Evolutionary conservation across 2,329 filamentous ascomycete species (phyloP).

Genomic region (Paracoccidioides brasiliensis): DNA sequence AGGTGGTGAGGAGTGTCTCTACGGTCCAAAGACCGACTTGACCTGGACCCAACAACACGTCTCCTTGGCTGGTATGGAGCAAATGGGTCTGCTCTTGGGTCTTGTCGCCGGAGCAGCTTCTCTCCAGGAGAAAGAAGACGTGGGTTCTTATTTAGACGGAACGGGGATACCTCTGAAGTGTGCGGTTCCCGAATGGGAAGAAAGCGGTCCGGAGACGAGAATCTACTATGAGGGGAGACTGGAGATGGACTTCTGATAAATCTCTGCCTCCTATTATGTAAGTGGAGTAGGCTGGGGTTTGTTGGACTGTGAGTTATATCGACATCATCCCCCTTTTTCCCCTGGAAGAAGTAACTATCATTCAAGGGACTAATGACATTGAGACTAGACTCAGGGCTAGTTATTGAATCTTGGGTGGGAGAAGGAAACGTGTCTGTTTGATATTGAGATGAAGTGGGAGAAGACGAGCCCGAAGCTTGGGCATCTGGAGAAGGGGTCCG

Average conservation of each 20-base stretch:
- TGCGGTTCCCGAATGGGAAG: constrained; percentile 37
- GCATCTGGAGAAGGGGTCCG: background rate
- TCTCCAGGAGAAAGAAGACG: constrained; percentile 36
- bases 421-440: background rate
- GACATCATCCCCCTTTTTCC: background rate
- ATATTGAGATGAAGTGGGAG: background rate
- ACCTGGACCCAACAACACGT: constrained; percentile 7
- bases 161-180: constrained; percentile 35
- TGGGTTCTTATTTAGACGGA: constrained; percentile 39
- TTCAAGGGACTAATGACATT: background rate
- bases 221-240: constrained; percentile 11
- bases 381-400: background rate
- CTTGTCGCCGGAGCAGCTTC: constrained; percentile 31
- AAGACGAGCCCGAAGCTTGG: background rate
- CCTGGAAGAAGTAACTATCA: background rate
- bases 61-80: constrained; percentile 24
- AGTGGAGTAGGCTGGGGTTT: background rate
- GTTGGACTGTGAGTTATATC: background rate
- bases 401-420: background rate
- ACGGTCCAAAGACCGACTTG: constrained; percentile 5
- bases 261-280: constrained; percentile 2
- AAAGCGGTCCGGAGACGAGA: constrained; percentile 44
- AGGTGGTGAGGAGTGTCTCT: constrained; percentile 18
- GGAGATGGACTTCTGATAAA: constrained; percentile 6
- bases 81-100: constrained; percentile 41